Evolutionary conservation across 75 land plant genomes (phyloP).

Genomic region (Chamaecyparis obtusa): DNA sequence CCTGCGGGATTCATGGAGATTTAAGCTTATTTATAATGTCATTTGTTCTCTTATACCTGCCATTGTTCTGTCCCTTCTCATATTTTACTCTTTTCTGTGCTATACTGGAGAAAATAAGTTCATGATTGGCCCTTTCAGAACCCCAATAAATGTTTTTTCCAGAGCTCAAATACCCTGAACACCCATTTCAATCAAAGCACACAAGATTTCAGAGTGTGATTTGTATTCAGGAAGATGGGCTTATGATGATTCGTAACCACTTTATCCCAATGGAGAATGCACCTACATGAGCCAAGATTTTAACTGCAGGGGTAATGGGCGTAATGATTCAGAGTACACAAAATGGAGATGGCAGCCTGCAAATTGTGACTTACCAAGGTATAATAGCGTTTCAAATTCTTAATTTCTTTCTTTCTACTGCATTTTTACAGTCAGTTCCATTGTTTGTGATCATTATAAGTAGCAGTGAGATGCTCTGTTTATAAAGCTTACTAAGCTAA

Average conservation of each 20-base stretch:
- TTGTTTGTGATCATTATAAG: no score
- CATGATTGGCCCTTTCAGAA: neutral
- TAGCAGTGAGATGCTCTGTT: no score
- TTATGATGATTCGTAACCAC: constrained; percentile 31
- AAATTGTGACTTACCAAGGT: constrained; percentile 50
- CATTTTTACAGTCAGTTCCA: no score
- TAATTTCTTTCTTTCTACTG: no score
- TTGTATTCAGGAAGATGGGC: constrained; percentile 51
- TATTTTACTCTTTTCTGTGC: neutral
- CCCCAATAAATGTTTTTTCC: neutral
- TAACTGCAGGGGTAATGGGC: constrained; percentile 40
- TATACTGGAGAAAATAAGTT: neutral
- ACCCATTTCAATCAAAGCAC: no score
- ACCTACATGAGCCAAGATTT: constrained; percentile 41
- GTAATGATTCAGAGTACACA: constrained; percentile 33
- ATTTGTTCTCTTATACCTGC: neutral
- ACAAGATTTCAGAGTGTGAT: constrained; percentile 19
- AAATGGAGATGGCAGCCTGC: constrained; percentile 57
- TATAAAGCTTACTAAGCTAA: no score
- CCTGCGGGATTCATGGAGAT: neutral
- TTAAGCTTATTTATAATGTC: neutral
- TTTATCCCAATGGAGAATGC: constrained; percentile 33
- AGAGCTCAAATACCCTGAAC: neutral
- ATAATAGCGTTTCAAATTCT: neutral
- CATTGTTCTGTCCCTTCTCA: neutral